These are phyloP conservation scores for Verticillium nubilum DNA, from an alignment of 2,329 filamentous ascomycete genomes.

Conservation along the genomic window DNA sequence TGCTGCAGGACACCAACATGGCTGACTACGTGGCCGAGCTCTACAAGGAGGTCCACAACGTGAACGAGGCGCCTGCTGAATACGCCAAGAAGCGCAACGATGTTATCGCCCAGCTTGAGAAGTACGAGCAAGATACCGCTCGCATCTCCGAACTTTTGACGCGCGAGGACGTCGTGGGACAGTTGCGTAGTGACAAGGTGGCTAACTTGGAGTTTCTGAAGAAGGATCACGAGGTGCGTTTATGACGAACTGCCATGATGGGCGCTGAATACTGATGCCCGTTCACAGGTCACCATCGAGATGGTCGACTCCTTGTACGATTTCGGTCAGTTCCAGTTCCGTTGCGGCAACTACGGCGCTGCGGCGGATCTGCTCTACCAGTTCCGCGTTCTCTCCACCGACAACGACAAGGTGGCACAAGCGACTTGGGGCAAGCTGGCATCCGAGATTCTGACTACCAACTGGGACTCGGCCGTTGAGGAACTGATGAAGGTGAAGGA, in stretches of 20 bases:
- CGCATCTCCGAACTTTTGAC: conserved; percentile 84
- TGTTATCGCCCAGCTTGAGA: conserved; percentile 75
- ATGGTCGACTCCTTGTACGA: conserved; percentile 97
- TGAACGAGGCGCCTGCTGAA: conserved; percentile 73
- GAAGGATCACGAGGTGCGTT: conserved; percentile 81
- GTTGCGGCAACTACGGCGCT: conserved; percentile 86
- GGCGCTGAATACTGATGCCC: conserved; percentile 7
- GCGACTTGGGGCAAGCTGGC: conserved; percentile 98
- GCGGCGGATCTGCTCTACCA: conserved; percentile 93
- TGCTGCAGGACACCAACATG: conserved; percentile 98
- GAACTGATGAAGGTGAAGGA: conserved; percentile 88
- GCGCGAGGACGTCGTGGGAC: conserved; percentile 83
- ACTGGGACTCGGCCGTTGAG: conserved; percentile 92
- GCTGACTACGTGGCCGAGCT: conserved; percentile 93
- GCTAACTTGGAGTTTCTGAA: conserved; percentile 98
- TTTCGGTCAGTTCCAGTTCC: conserved; percentile 96
- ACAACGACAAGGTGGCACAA: conserved; percentile 93
- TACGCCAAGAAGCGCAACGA: conserved; percentile 86
- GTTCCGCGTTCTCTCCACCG: conserved; percentile 95
- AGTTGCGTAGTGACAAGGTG: conserved; percentile 92
- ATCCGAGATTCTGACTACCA: conserved; percentile 88
- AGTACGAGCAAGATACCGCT: conserved; percentile 79
- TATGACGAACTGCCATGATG: not conserved
- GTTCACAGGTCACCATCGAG: conserved; percentile 68
- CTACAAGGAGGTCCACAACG: conserved; percentile 81